Evolutionary conservation across 2,329 filamentous ascomycete genomes (phyloP).

Genomic region (Pyricularia sp.): DNA sequence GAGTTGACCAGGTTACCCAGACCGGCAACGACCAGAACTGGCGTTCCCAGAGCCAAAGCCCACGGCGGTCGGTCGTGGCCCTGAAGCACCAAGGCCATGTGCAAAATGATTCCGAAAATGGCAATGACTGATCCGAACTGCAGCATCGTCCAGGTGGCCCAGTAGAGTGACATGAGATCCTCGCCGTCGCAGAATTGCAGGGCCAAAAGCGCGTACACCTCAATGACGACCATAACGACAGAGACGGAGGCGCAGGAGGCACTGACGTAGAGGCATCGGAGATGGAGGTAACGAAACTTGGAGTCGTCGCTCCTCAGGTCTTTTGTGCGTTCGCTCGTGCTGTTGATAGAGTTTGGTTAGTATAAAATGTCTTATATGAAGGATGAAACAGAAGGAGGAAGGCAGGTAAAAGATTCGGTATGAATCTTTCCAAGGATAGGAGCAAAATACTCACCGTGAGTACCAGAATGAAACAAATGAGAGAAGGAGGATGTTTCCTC

Average conservation of each 20-base stretch:
- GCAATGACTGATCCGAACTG: conserved; percentile 50
- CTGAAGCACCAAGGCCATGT: conserved; percentile 38
- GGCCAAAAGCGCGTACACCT: conserved; percentile 42
- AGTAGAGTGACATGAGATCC: conserved; percentile 49
- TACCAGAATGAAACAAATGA: conserved; percentile 33
- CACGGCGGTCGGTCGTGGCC: conserved; percentile 46
- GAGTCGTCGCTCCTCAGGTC: neutral
- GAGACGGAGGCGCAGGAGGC: conserved; percentile 33
- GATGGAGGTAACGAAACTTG: conserved; percentile 5
- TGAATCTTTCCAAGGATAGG: no score
- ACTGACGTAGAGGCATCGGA: conserved; percentile 31
- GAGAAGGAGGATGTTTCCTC: conserved; percentile 31
- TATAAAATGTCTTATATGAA: neutral
- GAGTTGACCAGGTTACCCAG: conserved; percentile 38
- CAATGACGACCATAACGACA: conserved; percentile 37
- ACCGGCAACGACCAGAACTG: conserved; percentile 48
- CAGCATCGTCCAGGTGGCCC: conserved; percentile 52
- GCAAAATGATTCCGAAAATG: conserved; percentile 46
- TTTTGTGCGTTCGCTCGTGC: neutral
- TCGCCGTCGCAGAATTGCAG: conserved; percentile 52
- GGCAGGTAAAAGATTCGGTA: no score
- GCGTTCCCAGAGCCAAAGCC: conserved; percentile 50
- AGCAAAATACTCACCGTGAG: conserved; percentile 22
- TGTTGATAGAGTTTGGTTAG: neutral
- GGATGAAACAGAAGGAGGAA: no score